phyloP scores from a whole-genome alignment of 352 stramenopile genomes.

The Pythium volutum region DNA sequence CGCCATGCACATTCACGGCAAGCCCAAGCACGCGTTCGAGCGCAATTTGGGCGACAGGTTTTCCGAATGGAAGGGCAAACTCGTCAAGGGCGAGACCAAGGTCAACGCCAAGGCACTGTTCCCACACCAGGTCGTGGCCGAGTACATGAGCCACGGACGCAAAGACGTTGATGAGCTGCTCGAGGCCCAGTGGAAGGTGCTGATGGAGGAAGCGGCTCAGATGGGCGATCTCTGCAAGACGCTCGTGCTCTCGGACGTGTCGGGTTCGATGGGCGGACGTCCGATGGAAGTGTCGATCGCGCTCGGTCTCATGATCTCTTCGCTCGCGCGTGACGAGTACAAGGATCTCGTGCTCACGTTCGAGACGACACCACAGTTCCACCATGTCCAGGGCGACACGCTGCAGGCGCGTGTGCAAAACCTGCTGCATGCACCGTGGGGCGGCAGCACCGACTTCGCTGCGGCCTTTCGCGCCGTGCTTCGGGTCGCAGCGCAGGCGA shows the following conservation, averaged over 20 bases:
- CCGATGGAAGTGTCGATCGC: constrained; percentile 47
- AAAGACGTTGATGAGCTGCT: constrained; percentile 36
- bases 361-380: constrained; percentile 35
- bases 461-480: constrained; percentile 60
- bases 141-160: constrained; percentile 29
- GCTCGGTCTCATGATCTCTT: constrained; percentile 39
- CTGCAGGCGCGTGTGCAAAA: constrained; percentile 31
- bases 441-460: constrained; percentile 61
- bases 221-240: constrained; percentile 30
- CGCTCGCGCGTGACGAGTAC: constrained; percentile 40
- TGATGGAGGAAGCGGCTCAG: constrained; percentile 30
- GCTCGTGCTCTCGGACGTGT: constrained; percentile 54
- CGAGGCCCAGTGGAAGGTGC: constrained; percentile 50
- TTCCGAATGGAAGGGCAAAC: constrained; percentile 28
- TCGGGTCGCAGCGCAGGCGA: constrained; percentile 29
- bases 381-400: constrained; percentile 33
- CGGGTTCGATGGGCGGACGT: constrained; percentile 33
- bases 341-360: constrained; percentile 59
- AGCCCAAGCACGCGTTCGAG: constrained; percentile 38
- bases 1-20: constrained; percentile 49
- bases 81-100: constrained; percentile 37
- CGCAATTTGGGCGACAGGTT: constrained; percentile 36
- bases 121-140: constrained; percentile 42
- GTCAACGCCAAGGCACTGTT: constrained; percentile 44
- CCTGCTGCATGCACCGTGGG: constrained; percentile 33